phyloP scores from a whole-genome alignment of 768 basidiomycete species.

The Rubroboletus satanas region DNA sequence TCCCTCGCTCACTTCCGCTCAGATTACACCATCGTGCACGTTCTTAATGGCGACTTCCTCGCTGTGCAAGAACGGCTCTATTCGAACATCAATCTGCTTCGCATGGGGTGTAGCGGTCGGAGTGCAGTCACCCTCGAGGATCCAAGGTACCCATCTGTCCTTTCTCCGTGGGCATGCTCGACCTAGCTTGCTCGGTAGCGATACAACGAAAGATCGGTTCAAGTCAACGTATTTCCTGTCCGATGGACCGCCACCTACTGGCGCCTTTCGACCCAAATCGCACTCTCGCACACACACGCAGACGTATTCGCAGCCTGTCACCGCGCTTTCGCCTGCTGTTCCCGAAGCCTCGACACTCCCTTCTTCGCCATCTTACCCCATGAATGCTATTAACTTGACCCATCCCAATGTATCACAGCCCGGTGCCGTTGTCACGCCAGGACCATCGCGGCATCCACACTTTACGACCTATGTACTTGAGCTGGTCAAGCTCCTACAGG shows the following conservation, averaged over 20 bases:
- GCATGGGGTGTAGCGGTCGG: conserved; percentile 83
- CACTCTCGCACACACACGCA: conserved; percentile 29
- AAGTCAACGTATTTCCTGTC: conserved; percentile 62
- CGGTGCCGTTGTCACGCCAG: conserved; percentile 2
- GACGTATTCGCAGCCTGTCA: conserved; percentile 28
- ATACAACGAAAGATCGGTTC: conserved; percentile 79
- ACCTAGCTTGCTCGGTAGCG: conserved; percentile 39
- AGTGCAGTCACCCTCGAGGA: conserved; percentile 74
- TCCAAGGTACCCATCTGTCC: conserved; percentile 44
- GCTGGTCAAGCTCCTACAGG: conserved; percentile 71
- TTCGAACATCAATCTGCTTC: conserved; percentile 75
- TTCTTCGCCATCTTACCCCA: conserved; percentile 21
- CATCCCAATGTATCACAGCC: conserved; percentile 18
- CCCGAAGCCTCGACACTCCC: conserved; percentile 23
- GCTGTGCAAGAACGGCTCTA: conserved; percentile 64
- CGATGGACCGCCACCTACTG: conserved; percentile 32
- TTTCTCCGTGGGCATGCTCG: conserved; percentile 4
- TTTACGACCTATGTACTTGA: conserved; percentile 71
- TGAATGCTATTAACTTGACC: conserved; percentile 8
- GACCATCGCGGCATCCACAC: conserved; percentile 29
- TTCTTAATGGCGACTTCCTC: conserved; percentile 64
- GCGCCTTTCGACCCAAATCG: conserved; percentile 27
- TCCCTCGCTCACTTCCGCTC: conserved; percentile 86
- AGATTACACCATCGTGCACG: conserved; percentile 79
- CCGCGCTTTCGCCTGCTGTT: conserved; percentile 20